phyloP scores from a whole-genome alignment of 2,329 filamentous ascomycete species.

The Claviceps sorghi region DNA sequence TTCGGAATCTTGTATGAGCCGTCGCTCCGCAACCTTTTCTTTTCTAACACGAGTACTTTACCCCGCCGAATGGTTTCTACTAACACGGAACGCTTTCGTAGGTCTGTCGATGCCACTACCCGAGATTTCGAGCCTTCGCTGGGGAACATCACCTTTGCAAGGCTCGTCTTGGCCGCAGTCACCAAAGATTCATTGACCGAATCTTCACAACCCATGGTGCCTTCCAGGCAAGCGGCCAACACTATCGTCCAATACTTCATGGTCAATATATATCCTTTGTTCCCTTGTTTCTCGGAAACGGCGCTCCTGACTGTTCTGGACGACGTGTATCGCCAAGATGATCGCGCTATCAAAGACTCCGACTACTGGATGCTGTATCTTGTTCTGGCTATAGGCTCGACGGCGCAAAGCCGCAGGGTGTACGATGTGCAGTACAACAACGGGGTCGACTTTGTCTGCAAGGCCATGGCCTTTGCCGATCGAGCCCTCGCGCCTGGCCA shows the following conservation, averaged over 20 bases:
- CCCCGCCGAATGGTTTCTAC: neutral
- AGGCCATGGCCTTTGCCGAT: constrained; percentile 64
- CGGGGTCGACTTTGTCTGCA: constrained; percentile 41
- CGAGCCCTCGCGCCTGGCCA: constrained; percentile 75
- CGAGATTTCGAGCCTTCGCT: constrained; percentile 84
- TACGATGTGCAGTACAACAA: constrained; percentile 48
- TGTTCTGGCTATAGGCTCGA: constrained; percentile 72
- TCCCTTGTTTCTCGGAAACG: constrained; percentile 73
- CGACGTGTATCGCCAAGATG: constrained; percentile 60
- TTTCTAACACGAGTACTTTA: neutral
- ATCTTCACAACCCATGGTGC: constrained; percentile 46
- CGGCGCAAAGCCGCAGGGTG: constrained; percentile 54
- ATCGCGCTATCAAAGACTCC: constrained; percentile 46
- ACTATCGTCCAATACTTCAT: constrained; percentile 71
- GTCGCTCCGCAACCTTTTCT: neutral
- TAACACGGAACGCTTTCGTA: constrained; percentile 19
- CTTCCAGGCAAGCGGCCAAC: constrained; percentile 52
- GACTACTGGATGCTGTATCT: constrained; percentile 83
- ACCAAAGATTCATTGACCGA: constrained; percentile 58
- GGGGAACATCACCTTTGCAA: constrained; percentile 82
- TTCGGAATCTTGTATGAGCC: constrained; percentile 69
- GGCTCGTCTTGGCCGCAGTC: constrained; percentile 71
- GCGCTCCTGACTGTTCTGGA: constrained; percentile 65
- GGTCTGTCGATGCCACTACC: constrained; percentile 86
- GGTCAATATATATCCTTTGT: constrained; percentile 62